A percentile compares a stretch with the other conserved stretches of the same genome.
Conservation (phyloP, 1,139 yeast species). For the Nadsonia starkeyi-henricii region DNA sequence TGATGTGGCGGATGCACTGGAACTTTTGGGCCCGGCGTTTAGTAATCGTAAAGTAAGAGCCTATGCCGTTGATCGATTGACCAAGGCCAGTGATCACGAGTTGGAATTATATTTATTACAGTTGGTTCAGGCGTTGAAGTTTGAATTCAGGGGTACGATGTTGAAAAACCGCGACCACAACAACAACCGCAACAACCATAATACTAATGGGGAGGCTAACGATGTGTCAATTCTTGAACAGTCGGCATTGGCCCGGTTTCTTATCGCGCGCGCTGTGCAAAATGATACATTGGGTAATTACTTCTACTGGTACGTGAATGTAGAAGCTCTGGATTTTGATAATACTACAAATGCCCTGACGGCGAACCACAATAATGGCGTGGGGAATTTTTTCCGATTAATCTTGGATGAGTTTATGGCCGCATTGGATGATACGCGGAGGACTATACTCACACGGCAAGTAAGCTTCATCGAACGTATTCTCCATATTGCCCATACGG, state of each 20-base stretch:
- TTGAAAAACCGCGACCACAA: slow-evolving; percentile 7
- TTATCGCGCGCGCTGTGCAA: slow-evolving; percentile 57
- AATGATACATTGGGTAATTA: slow-evolving; percentile 63
- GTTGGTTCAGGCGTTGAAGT: slow-evolving; percentile 82
- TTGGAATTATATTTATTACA: slow-evolving; percentile 72
- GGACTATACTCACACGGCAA: slow-evolving; percentile 27
- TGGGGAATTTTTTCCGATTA: slow-evolving; percentile 16
- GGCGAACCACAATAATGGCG: neutral
- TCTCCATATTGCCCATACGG: slow-evolving; percentile 29
- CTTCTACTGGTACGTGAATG: slow-evolving; percentile 84
- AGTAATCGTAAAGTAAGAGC: slow-evolving; percentile 45
- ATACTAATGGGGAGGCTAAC: slow-evolving; percentile 51
- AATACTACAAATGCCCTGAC: neutral
- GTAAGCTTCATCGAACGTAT: slow-evolving; percentile 30
- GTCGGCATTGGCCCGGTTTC: slow-evolving; percentile 30
- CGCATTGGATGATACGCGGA: slow-evolving; percentile 14
- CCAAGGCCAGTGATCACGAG: slow-evolving; percentile 68
- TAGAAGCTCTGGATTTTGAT: slow-evolving; percentile 37
- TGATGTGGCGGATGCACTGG: slow-evolving; percentile 87
- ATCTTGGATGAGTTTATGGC: slow-evolving; percentile 21
- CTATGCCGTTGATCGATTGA: slow-evolving; percentile 77
- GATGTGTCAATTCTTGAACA: neutral
- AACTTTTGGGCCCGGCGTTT: slow-evolving; percentile 65
- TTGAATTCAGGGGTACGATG: slow-evolving; percentile 32
- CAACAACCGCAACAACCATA: slow-evolving; percentile 13